Conservation (phyloP, 352 stramenopile species). For the Phytophthora agathidicida region DNA sequence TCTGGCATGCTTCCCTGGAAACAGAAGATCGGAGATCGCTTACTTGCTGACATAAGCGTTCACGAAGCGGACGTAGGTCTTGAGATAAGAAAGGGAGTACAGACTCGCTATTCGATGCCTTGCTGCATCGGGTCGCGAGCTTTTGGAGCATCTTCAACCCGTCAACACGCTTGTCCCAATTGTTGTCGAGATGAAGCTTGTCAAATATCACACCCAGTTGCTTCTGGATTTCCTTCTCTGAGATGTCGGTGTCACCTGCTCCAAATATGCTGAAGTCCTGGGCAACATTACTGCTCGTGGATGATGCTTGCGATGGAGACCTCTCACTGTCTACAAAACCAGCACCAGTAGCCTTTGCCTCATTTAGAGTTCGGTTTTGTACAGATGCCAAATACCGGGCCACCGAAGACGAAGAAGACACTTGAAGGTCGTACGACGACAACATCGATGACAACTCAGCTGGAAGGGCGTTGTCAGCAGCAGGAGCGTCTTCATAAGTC, state of each 20-base stretch:
- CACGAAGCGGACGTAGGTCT: conserved; percentile 59
- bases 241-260: conserved; percentile 28
- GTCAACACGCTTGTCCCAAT: conserved; percentile 82
- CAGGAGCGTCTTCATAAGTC: not conserved
- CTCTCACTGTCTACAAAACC: conserved; percentile 19
- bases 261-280: conserved; percentile 19
- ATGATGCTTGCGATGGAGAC: conserved; percentile 55
- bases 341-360: conserved; percentile 34
- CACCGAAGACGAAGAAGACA: conserved; percentile 61
- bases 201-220: conserved; percentile 61
- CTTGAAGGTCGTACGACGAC: conserved; percentile 52
- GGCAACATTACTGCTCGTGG: conserved; percentile 38
- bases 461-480: not conserved
- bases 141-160: conserved; percentile 68
- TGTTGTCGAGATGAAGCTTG: conserved; percentile 65
- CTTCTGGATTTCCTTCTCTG: conserved; percentile 67
- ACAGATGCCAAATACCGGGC: conserved; percentile 58
- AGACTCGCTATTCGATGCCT: conserved; percentile 30
- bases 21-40: conserved; percentile 81
- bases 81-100: conserved; percentile 39
- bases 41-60: conserved; percentile 76
- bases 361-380: conserved; percentile 44
- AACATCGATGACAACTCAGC: conserved; percentile 49
- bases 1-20: conserved; percentile 73
- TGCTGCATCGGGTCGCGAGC: conserved; percentile 52